Base-by-base conservation (phyloP, 139 green algal species). In the Picochlorum sp. region DNA sequence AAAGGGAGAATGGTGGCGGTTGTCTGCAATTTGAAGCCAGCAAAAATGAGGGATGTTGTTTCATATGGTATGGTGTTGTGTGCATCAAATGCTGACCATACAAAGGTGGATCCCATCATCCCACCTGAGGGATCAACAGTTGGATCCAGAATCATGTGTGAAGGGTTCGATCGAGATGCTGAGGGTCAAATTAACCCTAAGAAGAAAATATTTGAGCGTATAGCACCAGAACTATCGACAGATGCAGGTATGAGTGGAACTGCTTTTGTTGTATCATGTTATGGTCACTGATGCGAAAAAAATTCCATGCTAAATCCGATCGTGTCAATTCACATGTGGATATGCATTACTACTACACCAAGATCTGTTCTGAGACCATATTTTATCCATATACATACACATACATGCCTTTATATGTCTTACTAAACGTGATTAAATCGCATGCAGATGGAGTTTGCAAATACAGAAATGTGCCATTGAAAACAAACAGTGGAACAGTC, bases 11-110 rank as follows among this genome's bases (percentile, higher is more conserved):
- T 71, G 6, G 89, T 93, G 45, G 69, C 91, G 47, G 87, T 97
- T 28, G 77, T 96, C 16, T 85, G 73, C 71, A 99, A 99, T 81
- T 80, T 99, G 7, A 98, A 99, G 80, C 87, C 94, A 0, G 87
- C 85, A 56, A 96, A 95, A 72, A 97, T 99, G 94, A 73, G 94
- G 1, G 88, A 88, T 30, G 79, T 95, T 26, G 85, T 91, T 75
- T 85, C 71, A 11, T 87, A 89, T 51, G 89, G 85, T 71, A 94
- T 95, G 87, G 87, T 94, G 61, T 76, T 98, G 41, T 96, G 90
- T 64, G 89, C 92, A 1, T 92, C 83, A n/a, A 89, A 95, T 64
- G 84, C 83, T 0, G 61, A 64, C 0, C 85, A 95, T 66, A 68
- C 76, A 14, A 45, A 81, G 38, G 90, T 97, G 16, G 90, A 96